phyloP scores from a whole-genome alignment of 2,329 filamentous ascomycete genomes.

The Macroventuria anomochaeta region DNA sequence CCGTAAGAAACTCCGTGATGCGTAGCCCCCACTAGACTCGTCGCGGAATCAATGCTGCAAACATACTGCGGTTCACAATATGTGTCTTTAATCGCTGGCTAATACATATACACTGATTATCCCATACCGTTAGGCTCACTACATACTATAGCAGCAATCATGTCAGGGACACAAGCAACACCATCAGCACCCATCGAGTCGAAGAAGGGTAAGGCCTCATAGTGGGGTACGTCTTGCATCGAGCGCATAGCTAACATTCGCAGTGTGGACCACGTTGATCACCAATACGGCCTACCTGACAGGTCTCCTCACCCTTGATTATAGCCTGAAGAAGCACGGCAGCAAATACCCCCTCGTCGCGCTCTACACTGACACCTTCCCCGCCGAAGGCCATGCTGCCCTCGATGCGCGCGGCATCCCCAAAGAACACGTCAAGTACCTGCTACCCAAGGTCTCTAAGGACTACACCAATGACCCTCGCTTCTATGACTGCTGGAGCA shows the following conservation, averaged over 20 bases:
- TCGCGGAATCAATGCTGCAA: constrained; percentile 1
- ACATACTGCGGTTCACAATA: constrained; percentile 1
- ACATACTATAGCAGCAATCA: neutral
- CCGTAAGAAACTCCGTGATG: neutral
- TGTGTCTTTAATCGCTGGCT: constrained; percentile 2
- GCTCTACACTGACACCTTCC: constrained; percentile 81
- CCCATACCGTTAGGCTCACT: neutral
- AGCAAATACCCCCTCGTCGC: constrained; percentile 81
- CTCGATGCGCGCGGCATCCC: constrained; percentile 73
- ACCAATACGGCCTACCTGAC: constrained; percentile 83
- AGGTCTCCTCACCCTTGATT: constrained; percentile 80
- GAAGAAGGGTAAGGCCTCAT: constrained; percentile 45
- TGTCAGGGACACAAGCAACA: constrained; percentile 22
- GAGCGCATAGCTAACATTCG: constrained; percentile 16
- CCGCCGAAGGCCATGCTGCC: constrained; percentile 69
- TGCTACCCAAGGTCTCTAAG: constrained; percentile 69
- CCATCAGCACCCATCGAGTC: constrained; percentile 38
- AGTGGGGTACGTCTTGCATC: constrained; percentile 7
- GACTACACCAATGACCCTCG: constrained; percentile 79
- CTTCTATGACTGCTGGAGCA: constrained; percentile 91
- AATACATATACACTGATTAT: constrained; percentile 3
- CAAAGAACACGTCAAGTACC: constrained; percentile 72
- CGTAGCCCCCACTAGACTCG: constrained; percentile 5
- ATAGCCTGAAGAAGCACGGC: constrained; percentile 70
- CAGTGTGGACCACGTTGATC: constrained; percentile 87